These are phyloP conservation scores for Rugosomyces carneus DNA, from an alignment of 1,284 basidiomycete genomes.

Conservation along the genomic window DNA sequence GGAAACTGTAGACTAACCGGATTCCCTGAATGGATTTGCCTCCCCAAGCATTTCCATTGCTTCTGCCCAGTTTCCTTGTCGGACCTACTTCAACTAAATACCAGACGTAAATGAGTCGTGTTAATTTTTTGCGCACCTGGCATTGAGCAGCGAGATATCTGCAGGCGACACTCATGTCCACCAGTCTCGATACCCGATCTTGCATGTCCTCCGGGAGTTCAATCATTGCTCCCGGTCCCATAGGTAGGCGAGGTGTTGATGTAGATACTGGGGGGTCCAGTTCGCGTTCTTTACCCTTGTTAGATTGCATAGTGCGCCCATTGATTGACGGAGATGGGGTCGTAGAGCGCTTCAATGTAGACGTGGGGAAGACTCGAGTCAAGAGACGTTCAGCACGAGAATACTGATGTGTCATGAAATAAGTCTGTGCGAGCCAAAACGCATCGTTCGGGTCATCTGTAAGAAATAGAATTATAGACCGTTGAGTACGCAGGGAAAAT, in stretches of 20 bases:
- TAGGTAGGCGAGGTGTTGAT: slow-evolving; percentile 52
- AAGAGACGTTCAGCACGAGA: slow-evolving; percentile 90
- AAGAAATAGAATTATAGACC: slow-evolving; percentile 1
- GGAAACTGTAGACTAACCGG: slow-evolving; percentile 36
- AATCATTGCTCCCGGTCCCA: slow-evolving; percentile 62
- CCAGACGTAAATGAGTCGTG: slow-evolving; percentile 20
- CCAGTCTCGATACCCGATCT: slow-evolving; percentile 66
- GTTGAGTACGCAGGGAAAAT: background rate
- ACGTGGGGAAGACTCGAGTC: slow-evolving; percentile 68
- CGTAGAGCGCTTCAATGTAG: slow-evolving; percentile 35
- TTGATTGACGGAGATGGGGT: slow-evolving; percentile 32
- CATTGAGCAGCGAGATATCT: slow-evolving; percentile 94
- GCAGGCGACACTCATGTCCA: slow-evolving; percentile 90
- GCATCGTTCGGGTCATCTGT: slow-evolving; percentile 92
- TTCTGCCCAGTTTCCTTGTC: slow-evolving; percentile 90
- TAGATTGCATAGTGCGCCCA: slow-evolving; percentile 31
- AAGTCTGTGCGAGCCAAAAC: slow-evolving; percentile 97
- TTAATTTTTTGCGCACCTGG: slow-evolving; percentile 38
- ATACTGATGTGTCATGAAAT: slow-evolving; percentile 94
- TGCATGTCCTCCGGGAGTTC: slow-evolving; percentile 57
- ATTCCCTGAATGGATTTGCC: slow-evolving; percentile 78
- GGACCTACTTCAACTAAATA: slow-evolving; percentile 37
- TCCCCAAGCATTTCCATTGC: slow-evolving; percentile 93
- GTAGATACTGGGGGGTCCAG: slow-evolving; percentile 31
- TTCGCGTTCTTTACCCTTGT: slow-evolving; percentile 63